A percentile compares a stretch with the other conserved stretches of the same genome.
These are phyloP conservation scores for Cladosporium velox DNA, from an alignment of 2,329 filamentous ascomycete species.

Conservation along the genomic window DNA sequence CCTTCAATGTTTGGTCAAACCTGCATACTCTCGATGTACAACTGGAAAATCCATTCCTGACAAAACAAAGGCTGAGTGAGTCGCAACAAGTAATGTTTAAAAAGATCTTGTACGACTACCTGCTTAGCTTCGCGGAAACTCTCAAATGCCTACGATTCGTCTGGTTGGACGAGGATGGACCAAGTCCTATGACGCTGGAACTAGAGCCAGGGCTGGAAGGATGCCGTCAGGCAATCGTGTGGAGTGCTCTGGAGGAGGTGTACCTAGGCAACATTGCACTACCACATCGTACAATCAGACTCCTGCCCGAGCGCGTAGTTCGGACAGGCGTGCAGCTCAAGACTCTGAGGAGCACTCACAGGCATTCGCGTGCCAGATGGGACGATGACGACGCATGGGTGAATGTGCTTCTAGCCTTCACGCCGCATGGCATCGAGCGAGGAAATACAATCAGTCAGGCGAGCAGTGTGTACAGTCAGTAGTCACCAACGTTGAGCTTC, in stretches of 20 bases:
- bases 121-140: slow-evolving; percentile 34
- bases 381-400: slow-evolving; percentile 24
- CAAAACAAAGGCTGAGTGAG: slow-evolving; percentile 23
- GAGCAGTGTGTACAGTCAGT: slow-evolving; percentile 21
- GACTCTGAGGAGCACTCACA: slow-evolving; percentile 24
- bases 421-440: slow-evolving; percentile 4
- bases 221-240: slow-evolving; percentile 25
- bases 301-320: slow-evolving; percentile 14
- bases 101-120: slow-evolving; percentile 36
- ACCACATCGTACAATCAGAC: slow-evolving; percentile 23
- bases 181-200: slow-evolving; percentile 34
- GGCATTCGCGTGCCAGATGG: neutral
- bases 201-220: slow-evolving; percentile 24
- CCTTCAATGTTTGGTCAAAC: slow-evolving; percentile 29
- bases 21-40: slow-evolving; percentile 34
- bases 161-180: slow-evolving; percentile 36
- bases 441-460: neutral
- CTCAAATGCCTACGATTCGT: slow-evolving; percentile 33
- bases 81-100: slow-evolving; percentile 33
- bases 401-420: slow-evolving; percentile 20
- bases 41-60: slow-evolving; percentile 30
- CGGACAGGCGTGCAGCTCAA: slow-evolving; percentile 23
- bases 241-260: slow-evolving; percentile 29
- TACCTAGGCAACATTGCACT: slow-evolving; percentile 30
- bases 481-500: neutral